Evolutionary conservation across 2,329 filamentous ascomycete genomes (phyloP).

Genomic region (Colletotrichum spinosum): DNA sequence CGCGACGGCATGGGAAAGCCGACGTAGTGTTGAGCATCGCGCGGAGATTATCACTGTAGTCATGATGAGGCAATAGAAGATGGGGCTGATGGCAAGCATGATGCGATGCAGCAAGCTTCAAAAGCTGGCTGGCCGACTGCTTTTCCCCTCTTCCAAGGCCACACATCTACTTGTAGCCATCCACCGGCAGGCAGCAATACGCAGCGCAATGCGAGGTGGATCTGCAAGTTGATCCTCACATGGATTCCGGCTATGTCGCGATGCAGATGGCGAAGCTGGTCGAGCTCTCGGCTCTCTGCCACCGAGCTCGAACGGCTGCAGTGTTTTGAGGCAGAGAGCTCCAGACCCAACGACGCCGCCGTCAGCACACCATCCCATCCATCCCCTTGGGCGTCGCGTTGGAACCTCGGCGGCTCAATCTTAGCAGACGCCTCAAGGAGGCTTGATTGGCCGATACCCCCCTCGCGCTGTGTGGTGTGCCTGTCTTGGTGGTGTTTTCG

Average conservation of each 20-base stretch:
- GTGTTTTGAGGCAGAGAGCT: background rate
- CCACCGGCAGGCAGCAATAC: background rate
- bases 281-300: background rate
- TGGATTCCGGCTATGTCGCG: conserved; percentile 12
- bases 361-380: conserved; percentile 26
- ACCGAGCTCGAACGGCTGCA: too few species aligned
- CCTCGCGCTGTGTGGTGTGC: conserved; percentile 18
- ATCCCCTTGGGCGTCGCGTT: background rate
- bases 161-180: too few species aligned
- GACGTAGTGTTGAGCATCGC: background rate
- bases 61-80: background rate
- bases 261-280: background rate
- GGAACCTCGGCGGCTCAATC: conserved; percentile 21
- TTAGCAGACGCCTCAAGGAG: conserved; percentile 12
- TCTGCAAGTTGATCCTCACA: background rate
- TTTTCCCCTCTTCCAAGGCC: background rate
- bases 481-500: background rate
- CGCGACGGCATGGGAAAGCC: background rate
- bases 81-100: conserved; percentile 1
- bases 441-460: conserved; percentile 26
- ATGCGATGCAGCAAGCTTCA: background rate
- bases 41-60: conserved; percentile 16
- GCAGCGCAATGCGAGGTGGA: conserved; percentile 1
- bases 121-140: background rate
- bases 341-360: background rate